Conservation (phyloP, 768 basidiomycete species). For the Cystoderma amianthinum region DNA sequence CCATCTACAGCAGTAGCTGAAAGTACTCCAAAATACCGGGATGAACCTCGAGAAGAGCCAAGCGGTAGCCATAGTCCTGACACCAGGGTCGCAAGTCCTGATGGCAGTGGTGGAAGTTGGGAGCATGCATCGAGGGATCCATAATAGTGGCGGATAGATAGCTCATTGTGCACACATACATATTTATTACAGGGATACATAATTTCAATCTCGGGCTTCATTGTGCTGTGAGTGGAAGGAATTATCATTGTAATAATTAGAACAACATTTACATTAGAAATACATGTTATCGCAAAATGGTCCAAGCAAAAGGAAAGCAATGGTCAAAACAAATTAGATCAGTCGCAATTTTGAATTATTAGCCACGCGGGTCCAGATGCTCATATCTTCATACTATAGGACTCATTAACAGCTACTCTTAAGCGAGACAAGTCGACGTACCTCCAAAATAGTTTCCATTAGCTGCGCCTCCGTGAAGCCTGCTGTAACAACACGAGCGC, state of each 20-base stretch:
- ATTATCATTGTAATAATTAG: no score
- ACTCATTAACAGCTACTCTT: conserved; percentile 6
- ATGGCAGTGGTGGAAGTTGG: conserved; percentile 65
- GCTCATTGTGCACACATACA: background rate
- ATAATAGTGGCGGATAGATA: background rate
- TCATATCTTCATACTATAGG: conserved; percentile 78
- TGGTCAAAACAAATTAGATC: conserved; percentile 22
- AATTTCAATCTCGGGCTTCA: background rate
- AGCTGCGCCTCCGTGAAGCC: conserved; percentile 92
- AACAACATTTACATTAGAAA: background rate
- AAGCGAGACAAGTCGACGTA: conserved; percentile 26
- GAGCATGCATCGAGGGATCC: conserved; percentile 47
- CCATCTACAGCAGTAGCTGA: conserved; percentile 23
- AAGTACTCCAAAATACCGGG: conserved; percentile 32
- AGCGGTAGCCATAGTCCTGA: conserved; percentile 3
- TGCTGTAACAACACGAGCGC: conserved; percentile 75
- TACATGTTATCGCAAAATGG: background rate
- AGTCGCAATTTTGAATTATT: conserved; percentile 80
- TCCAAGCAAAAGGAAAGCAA: background rate
- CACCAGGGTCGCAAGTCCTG: conserved; percentile 23
- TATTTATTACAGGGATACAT: background rate
- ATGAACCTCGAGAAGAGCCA: conserved; percentile 45
- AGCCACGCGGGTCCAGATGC: conserved; percentile 77
- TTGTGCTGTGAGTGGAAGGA: no score
- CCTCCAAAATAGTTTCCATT: conserved; percentile 77